Conservation (phyloP, 1,284 basidiomycete genomes). For the Fomitiporia mediterranea region DNA sequence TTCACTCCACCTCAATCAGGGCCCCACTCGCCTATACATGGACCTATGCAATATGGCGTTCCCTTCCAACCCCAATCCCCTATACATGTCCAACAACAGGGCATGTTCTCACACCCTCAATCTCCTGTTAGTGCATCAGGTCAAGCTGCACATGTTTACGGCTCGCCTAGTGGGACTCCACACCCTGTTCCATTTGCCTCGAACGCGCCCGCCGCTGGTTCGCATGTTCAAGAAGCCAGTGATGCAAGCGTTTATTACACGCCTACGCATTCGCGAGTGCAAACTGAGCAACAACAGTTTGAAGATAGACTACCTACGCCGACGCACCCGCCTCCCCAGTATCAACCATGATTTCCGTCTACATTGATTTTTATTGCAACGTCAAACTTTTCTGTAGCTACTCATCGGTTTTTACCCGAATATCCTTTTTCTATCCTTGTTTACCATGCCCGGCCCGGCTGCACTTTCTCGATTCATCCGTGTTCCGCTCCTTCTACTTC, state of each 20-base stretch:
- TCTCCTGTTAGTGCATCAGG: background rate
- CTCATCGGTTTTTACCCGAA: background rate
- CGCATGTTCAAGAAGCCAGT: slow-evolving; percentile 9
- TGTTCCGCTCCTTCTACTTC: background rate
- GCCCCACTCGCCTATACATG: slow-evolving; percentile 5
- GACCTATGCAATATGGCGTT: slow-evolving; percentile 4
- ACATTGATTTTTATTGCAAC: background rate
- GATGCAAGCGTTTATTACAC: slow-evolving; percentile 14
- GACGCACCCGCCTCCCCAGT: slow-evolving; percentile 10
- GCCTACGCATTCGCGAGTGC: slow-evolving; percentile 12
- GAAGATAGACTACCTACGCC: slow-evolving; percentile 1
- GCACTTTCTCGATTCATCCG: background rate
- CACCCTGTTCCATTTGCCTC: background rate
- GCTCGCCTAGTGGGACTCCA: background rate
- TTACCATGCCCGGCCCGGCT: background rate
- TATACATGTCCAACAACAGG: background rate
- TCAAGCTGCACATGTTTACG: background rate
- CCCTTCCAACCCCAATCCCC: background rate
- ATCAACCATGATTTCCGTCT: slow-evolving; percentile 4
- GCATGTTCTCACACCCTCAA: background rate
- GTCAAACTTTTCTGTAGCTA: background rate
- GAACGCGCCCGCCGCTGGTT: background rate
- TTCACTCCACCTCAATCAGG: background rate
- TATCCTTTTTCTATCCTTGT: background rate
- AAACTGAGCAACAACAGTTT: slow-evolving; percentile 8